Conservation (phyloP, 257 asterid genomes). For the Voacanga thouarsii region DNA sequence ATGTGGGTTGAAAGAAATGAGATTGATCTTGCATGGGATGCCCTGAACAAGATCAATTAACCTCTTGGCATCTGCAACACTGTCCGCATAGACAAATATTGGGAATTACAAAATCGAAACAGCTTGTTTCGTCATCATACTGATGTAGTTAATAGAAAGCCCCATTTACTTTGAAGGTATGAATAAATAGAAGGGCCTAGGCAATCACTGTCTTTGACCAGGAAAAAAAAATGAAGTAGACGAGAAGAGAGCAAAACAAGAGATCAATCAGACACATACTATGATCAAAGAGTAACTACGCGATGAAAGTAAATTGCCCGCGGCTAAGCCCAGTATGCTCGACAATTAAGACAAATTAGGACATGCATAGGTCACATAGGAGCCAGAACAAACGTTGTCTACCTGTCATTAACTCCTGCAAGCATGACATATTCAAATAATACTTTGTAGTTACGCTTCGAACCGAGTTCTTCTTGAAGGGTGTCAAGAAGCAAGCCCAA, state of each 20-base stretch:
- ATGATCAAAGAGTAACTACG: not conserved
- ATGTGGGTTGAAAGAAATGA: conserved; percentile 89
- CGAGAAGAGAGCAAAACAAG: not conserved
- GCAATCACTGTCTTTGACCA: not conserved
- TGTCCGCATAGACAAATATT: conserved; percentile 24
- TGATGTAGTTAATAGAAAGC: not conserved
- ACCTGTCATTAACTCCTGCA: conserved; percentile 98
- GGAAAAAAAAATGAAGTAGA: too few relatives aligned
- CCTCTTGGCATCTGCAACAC: conserved; percentile 82
- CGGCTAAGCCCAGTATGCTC: not conserved
- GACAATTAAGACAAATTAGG: not conserved
- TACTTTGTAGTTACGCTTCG: conserved; percentile 79
- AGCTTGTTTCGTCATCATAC: not conserved
- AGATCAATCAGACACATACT: not conserved
- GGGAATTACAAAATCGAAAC: too few relatives aligned
- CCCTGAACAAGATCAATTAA: conserved; percentile 64
- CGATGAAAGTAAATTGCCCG: not conserved
- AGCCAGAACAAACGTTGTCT: not conserved
- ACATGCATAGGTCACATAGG: not conserved
- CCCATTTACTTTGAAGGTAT: not conserved
- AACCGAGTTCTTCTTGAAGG: conserved; percentile 69
- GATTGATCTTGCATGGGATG: conserved; percentile 97
- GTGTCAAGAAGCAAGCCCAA: conserved; percentile 78
- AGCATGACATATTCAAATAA: conserved; percentile 97
- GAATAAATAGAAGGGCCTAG: not conserved